Conservation (phyloP, 2,329 filamentous ascomycete genomes). For the Neonectria magnoliae region DNA sequence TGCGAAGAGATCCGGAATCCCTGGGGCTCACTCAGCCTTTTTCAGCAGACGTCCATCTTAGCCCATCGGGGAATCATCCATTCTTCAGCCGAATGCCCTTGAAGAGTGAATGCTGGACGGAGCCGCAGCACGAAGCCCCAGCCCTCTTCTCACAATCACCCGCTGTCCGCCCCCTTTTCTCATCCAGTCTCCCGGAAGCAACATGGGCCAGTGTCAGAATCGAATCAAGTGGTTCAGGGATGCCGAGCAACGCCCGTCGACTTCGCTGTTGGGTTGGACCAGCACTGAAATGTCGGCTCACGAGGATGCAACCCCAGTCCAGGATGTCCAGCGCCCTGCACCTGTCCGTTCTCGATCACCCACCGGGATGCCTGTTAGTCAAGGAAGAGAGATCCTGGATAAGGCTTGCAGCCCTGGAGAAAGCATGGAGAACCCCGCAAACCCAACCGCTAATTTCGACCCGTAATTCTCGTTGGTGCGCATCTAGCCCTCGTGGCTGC, state of each 20-base stretch:
- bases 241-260: constrained; percentile 2
- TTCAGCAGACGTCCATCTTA: neutral
- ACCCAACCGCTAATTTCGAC: constrained; percentile 12
- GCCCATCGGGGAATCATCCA: neutral
- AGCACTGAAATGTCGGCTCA: constrained; percentile 6
- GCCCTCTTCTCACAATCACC: neutral
- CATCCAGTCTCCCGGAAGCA: neutral
- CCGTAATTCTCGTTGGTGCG: constrained; percentile 22
- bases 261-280: neutral
- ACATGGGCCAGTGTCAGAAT: neutral
- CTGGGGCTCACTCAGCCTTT: no score
- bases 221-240: neutral
- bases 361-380: neutral
- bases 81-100: neutral
- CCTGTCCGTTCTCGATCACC: neutral
- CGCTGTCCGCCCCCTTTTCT: neutral
- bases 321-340: neutral
- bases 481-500: constrained; percentile 10
- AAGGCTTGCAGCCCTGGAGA: neutral
- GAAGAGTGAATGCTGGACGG: neutral
- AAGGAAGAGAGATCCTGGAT: no score
- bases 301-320: constrained; percentile 7
- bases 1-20: neutral
- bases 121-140: neutral
- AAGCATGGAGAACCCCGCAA: constrained; percentile 16